Base-by-base conservation (phyloP, 176 grass and related monocot genomes). In the Paspalum notatum region DNA sequence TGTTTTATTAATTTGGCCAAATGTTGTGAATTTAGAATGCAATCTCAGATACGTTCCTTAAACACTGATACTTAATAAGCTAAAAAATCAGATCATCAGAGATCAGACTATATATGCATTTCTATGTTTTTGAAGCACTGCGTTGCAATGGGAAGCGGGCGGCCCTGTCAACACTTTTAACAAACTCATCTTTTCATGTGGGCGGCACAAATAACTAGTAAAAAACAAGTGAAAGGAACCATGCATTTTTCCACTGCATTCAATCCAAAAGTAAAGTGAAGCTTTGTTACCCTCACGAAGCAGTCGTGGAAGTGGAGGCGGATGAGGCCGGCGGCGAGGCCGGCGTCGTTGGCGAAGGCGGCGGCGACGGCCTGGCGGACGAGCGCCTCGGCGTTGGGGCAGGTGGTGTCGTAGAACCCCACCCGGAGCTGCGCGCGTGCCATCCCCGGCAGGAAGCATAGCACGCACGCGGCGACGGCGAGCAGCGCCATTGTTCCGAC, bases 271-370 rank as follows among this genome's bases (percentile, higher is more conserved):
- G 7, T 58, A 60, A 9, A 5, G 27, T n/a, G 27, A 6, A 7
- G 21, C 17, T 49, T 14, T 20, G 25, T 49, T 95, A 95, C 93
- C 79, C 93, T 84, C 49, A 96, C 93, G 40, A 96, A 96, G 76
- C 93, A 96, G 73, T 96, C 93, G 32, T 96, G 93, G 71, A 96
- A 96, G 52, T 96, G 93, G 70, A 96, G 38, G 66, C 93, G 93
- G 75, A 96, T 90, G 69, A 96, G 93, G 32, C 93, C 93, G 1
- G 93, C 74, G 46, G 93, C 93, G 41, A 88, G 0, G 24, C 93
- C 90, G 8, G 87, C 79, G 54, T 96, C 78, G 52, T 62, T 96
- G 54, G 87, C 55, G 53, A 96, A 86, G 63, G 93, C 93, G 7
- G 93, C 53, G 0, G 93, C 66, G 0, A 96, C 93, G 39, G 87